These are phyloP conservation scores for Caryopteris hybrid DNA, from an alignment of 305 asterid genomes.

Conservation along the genomic window DNA sequence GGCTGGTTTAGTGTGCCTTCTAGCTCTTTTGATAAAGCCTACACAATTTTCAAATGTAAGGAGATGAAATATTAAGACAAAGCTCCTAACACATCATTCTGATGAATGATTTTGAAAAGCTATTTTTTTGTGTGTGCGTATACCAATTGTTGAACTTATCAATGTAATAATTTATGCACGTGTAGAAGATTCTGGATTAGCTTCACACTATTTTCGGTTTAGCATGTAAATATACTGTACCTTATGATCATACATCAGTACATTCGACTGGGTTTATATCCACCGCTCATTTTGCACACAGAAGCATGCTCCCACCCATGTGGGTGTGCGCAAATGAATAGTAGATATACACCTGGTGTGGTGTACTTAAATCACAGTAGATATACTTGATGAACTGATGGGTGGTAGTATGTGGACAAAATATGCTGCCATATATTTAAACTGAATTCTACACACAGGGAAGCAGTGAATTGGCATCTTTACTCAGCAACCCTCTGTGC, in stretches of 20 bases:
- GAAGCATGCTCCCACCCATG: too few species aligned
- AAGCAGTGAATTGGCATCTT: slow-evolving; percentile 59
- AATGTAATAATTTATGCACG: too few species aligned
- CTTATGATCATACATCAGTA: too few species aligned
- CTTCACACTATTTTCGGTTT: background rate
- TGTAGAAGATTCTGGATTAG: slow-evolving; percentile 1
- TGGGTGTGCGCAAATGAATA: too few species aligned
- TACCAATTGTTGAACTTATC: background rate
- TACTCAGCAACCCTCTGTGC: slow-evolving; percentile 52
- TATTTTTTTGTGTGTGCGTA: background rate
- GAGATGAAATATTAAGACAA: background rate
- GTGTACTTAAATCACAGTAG: too few species aligned
- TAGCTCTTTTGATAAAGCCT: background rate
- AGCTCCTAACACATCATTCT: background rate
- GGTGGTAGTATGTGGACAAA: too few species aligned
- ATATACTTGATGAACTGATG: too few species aligned
- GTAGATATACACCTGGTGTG: too few species aligned
- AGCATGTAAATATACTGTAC: background rate
- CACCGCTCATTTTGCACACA: too few species aligned
- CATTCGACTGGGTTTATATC: too few species aligned
- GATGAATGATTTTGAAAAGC: background rate
- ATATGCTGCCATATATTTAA: slow-evolving; percentile 4
- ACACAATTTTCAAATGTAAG: background rate
- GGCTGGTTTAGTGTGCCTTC: background rate
- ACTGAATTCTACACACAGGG: slow-evolving; percentile 53